Conservation (phyloP, 192 early-diverging fungal species). For the Backusella westeae region DNA sequence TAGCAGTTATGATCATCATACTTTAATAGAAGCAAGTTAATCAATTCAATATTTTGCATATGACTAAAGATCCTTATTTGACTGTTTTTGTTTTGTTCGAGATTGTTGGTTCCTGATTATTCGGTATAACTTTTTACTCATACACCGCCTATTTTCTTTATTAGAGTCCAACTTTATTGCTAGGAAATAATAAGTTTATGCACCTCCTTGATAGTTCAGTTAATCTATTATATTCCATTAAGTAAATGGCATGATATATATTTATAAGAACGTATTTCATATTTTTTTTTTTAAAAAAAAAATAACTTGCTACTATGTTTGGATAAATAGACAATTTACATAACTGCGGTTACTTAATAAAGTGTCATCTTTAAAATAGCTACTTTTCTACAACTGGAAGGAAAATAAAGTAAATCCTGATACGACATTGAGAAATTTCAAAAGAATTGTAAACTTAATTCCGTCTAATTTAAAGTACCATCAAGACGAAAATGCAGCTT, state of each 20-base stretch:
- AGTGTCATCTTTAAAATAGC: no score
- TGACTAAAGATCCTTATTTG: not conserved
- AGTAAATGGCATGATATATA: no score
- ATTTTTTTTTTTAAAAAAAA: no score
- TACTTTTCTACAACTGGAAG: not conserved
- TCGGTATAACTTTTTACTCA: not conserved
- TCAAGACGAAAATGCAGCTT: not conserved
- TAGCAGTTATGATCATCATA: not conserved
- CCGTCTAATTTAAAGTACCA: not conserved
- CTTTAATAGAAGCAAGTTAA: conserved; percentile 6
- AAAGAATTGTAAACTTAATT: not conserved
- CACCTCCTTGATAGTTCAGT: no score
- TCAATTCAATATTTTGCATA: conserved; percentile 2
- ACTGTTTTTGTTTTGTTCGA: not conserved
- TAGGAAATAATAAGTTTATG: no score
- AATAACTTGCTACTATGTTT: no score
- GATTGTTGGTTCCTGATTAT: not conserved
- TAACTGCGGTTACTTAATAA: no score
- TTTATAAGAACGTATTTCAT: no score
- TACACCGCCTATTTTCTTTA: not conserved
- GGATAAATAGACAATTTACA: no score
- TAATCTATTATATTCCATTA: no score
- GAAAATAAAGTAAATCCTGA: not conserved
- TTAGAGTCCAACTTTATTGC: no score
- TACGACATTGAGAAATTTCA: not conserved